Evolutionary conservation across 1,284 basidiomycete species (phyloP).

Genomic region (Ganoderma lingzhi): DNA sequence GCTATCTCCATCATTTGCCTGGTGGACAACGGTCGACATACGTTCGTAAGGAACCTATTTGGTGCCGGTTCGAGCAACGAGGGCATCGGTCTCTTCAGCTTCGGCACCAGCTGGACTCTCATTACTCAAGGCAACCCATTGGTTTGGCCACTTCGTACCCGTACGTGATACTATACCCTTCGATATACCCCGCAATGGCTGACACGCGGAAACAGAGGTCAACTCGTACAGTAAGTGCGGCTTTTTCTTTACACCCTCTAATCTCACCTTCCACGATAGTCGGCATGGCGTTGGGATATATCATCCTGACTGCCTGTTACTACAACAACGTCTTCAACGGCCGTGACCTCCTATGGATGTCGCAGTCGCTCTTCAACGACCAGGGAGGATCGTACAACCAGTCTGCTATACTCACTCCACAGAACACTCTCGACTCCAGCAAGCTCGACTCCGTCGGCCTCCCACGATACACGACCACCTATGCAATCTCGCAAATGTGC

Average conservation of each 20-base stretch:
- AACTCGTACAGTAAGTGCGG: constrained; percentile 48
- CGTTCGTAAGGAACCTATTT: constrained; percentile 57
- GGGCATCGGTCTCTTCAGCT: constrained; percentile 57
- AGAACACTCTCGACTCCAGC: constrained; percentile 50
- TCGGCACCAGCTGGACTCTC: constrained; percentile 60
- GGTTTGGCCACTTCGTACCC: constrained; percentile 59
- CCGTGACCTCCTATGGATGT: constrained; percentile 57
- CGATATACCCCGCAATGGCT: constrained; percentile 1
- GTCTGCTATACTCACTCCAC: constrained; percentile 50
- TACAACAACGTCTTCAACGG: constrained; percentile 59
- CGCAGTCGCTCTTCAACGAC: constrained; percentile 52
- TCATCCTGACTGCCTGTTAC: constrained; percentile 55
- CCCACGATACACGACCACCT: constrained; percentile 60
- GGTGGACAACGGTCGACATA: constrained; percentile 54
- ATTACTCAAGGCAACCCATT: constrained; percentile 61
- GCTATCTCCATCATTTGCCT: constrained; percentile 60
- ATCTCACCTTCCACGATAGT: constrained; percentile 37
- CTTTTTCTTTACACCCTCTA: not conserved
- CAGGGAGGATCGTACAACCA: constrained; percentile 56
- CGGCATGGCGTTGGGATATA: constrained; percentile 58
- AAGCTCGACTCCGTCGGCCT: constrained; percentile 50
- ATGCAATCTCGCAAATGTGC: constrained; percentile 56
- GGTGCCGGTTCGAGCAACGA: constrained; percentile 62
- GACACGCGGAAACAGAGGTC: constrained; percentile 39
- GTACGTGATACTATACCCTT: constrained; percentile 38